These are phyloP conservation scores for Alternaria solani DNA, from an alignment of 2,329 filamentous ascomycete genomes.

Conservation along the genomic window DNA sequence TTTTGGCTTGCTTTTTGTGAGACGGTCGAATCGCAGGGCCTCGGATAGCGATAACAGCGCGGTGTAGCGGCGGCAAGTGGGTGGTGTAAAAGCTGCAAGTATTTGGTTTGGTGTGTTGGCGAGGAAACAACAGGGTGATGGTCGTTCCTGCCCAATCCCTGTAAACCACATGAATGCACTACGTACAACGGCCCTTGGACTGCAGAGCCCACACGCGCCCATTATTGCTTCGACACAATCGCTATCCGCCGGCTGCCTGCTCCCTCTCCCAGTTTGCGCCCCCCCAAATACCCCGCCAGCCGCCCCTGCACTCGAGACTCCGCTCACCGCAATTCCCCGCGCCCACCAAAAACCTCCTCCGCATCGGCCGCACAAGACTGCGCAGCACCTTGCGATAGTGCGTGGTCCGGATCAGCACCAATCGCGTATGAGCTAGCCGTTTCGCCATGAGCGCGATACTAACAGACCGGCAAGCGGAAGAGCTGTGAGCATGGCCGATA, in stretches of 20 bases:
- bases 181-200: neutral
- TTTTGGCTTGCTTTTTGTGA: neutral
- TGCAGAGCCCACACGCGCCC: conserved; percentile 1
- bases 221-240: conserved; percentile 11
- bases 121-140: conserved; percentile 13
- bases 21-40: neutral
- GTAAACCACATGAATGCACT: conserved; percentile 9
- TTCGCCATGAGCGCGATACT: conserved; percentile 75
- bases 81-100: conserved; percentile 12
- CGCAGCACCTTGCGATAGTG: conserved; percentile 22
- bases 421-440: conserved; percentile 31
- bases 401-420: conserved; percentile 42
- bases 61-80: neutral
- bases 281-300: conserved; percentile 11
- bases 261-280: conserved; percentile 1
- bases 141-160: conserved; percentile 18
- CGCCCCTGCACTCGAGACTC: conserved; percentile 4
- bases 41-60: conserved; percentile 6
- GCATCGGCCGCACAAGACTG: conserved; percentile 7
- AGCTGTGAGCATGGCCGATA: conserved; percentile 70
- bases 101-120: conserved; percentile 18
- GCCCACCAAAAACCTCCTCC: conserved; percentile 26
- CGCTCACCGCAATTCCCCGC: conserved; percentile 35
- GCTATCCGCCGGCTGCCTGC: conserved; percentile 10
- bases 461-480: conserved; percentile 82